Evolutionary conservation across 768 basidiomycete species (phyloP).

Genomic region (Auricularia cornea): DNA sequence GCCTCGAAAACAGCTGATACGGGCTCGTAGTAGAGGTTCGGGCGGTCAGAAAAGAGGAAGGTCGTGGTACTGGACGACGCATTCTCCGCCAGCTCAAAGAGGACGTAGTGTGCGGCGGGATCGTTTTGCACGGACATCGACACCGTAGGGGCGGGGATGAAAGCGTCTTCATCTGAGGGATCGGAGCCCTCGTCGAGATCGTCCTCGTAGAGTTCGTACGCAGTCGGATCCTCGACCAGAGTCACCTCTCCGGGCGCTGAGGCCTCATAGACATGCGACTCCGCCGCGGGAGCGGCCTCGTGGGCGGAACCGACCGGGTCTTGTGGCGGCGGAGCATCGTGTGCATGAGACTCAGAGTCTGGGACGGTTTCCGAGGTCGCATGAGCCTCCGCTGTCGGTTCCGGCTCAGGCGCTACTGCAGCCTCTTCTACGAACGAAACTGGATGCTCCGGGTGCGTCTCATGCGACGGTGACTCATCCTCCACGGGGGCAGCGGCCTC

Average conservation of each 20-base stretch:
- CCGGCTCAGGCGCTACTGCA: no score
- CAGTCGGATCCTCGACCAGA: background rate
- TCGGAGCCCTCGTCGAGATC: background rate
- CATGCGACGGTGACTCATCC: no score
- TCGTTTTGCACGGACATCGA: background rate
- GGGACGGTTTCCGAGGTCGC: background rate
- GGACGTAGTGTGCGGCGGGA: background rate
- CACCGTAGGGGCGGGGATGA: background rate
- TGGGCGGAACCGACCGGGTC: background rate
- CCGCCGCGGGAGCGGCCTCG: background rate
- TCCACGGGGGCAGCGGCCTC: no score
- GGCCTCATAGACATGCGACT: background rate
- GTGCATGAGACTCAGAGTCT: background rate
- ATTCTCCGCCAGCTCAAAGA: background rate
- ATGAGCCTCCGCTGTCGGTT: no score
- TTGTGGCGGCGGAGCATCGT: background rate
- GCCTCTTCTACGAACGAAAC: no score
- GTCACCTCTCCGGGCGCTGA: background rate
- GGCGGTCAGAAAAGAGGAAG: constrained; percentile 53
- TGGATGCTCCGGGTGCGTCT: no score
- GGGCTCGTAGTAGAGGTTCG: constrained; percentile 73
- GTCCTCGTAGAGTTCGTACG: background rate
- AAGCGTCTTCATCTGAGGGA: background rate
- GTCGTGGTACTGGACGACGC: constrained; percentile 11
- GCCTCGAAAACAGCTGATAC: constrained; percentile 62